Evolutionary conservation across 83 land plant genomes (phyloP).

Genomic region (Picea abies): DNA sequence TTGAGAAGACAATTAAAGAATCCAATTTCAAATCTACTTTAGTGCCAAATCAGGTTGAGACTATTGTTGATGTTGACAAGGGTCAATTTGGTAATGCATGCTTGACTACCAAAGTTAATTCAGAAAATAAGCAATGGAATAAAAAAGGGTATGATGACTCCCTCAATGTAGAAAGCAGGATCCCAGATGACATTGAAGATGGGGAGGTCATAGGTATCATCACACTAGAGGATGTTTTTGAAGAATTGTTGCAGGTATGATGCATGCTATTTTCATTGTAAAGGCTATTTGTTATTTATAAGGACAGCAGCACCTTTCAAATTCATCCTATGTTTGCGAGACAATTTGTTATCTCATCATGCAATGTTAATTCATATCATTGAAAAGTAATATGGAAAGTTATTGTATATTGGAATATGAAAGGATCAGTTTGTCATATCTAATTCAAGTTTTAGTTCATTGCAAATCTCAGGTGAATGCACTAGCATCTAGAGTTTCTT

Average conservation of each 20-base stretch:
- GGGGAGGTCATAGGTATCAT: conserved; percentile 98
- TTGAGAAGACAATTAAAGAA: conserved; percentile 13
- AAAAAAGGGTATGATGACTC: conserved; percentile 22
- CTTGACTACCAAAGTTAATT: background rate
- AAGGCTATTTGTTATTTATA: background rate
- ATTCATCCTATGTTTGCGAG: background rate
- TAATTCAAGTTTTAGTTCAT: background rate
- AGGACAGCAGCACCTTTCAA: background rate
- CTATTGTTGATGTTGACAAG: conserved; percentile 52
- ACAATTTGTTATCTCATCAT: background rate
- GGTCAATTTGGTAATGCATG: conserved; percentile 13
- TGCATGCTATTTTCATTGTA: background rate
- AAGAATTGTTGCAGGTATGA: conserved; percentile 93
- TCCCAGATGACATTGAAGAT: conserved; percentile 74
- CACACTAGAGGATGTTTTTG: conserved; percentile 98
- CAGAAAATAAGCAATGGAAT: conserved; percentile 17
- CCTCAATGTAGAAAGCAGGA: conserved; percentile 17
- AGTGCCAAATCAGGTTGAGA: conserved; percentile 27
- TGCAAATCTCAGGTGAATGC: background rate
- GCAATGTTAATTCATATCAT: background rate
- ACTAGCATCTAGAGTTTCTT: background rate
- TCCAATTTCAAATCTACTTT: conserved; percentile 41
- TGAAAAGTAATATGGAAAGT: background rate
- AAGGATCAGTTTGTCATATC: background rate
- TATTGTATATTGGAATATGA: background rate